phyloP scores from a whole-genome alignment of 768 basidiomycete genomes.

The Boletus barrowsii region DNA sequence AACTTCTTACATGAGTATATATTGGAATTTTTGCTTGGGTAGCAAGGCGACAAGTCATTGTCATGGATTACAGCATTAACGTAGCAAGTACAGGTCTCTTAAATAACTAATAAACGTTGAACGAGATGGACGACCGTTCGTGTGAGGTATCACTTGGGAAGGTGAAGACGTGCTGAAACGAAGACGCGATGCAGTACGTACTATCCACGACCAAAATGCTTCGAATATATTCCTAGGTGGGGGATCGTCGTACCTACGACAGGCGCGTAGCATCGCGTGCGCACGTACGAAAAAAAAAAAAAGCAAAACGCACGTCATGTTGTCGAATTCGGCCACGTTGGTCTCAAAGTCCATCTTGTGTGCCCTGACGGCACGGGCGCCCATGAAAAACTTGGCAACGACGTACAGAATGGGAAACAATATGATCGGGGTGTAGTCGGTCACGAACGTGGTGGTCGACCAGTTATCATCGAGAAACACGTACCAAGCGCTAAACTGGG shows the following conservation, averaged over 20 bases:
- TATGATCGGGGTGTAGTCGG: slow-evolving; percentile 39
- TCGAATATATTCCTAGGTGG: slow-evolving; percentile 25
- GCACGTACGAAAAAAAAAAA: not conserved
- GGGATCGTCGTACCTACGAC: slow-evolving; percentile 25
- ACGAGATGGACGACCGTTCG: too few relatives aligned
- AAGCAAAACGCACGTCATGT: slow-evolving; percentile 18
- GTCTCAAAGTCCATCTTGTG: slow-evolving; percentile 28
- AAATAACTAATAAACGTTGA: too few relatives aligned
- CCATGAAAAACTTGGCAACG: slow-evolving; percentile 19
- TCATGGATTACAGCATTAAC: too few relatives aligned
- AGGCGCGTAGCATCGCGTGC: not conserved
- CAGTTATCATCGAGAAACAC: slow-evolving; percentile 39
- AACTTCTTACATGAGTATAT: too few relatives aligned
- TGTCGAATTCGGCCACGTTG: slow-evolving; percentile 27
- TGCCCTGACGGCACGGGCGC: not conserved
- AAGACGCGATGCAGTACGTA: slow-evolving; percentile 7
- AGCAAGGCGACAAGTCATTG: too few relatives aligned
- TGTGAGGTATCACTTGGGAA: too few relatives aligned
- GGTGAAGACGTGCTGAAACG: too few relatives aligned
- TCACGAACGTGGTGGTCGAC: slow-evolving; percentile 38
- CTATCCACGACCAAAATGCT: slow-evolving; percentile 29
- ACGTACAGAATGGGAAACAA: slow-evolving; percentile 49
- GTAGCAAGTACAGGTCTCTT: too few relatives aligned
- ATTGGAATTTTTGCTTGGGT: too few relatives aligned
- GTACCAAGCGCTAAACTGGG: slow-evolving; percentile 37